A percentile compares a stretch with the other conserved stretches of the same genome.
These are phyloP conservation scores for Aspergillus sp. DNA, from an alignment of 2,329 filamentous ascomycete genomes.

Conservation along the genomic window DNA sequence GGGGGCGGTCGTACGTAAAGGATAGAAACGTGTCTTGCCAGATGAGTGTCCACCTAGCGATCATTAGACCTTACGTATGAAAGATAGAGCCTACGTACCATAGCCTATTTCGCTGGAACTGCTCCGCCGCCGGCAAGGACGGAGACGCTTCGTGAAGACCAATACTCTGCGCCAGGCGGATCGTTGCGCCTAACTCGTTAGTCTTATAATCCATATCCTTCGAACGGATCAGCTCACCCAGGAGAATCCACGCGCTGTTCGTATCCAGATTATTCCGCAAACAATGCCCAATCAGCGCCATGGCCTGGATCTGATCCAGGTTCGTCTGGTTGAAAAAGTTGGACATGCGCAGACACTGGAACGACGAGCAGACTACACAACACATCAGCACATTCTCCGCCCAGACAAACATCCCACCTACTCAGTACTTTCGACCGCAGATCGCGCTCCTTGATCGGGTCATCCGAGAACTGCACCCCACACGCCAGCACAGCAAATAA, in stretches of 20 bases:
- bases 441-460: slow-evolving; percentile 22
- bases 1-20: slow-evolving; percentile 23
- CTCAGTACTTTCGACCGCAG: slow-evolving; percentile 22
- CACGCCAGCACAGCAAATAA: slow-evolving; percentile 23
- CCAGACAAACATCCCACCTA: slow-evolving; percentile 6
- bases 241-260: slow-evolving; percentile 25
- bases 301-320: slow-evolving; percentile 23
- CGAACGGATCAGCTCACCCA: slow-evolving; percentile 13
- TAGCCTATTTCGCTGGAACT: slow-evolving; percentile 5
- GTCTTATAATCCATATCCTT: not conserved
- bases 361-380: slow-evolving; percentile 21
- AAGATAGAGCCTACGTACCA: slow-evolving; percentile 6
- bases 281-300: slow-evolving; percentile 23
- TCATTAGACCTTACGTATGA: not conserved
- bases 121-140: slow-evolving; percentile 6
- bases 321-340: slow-evolving; percentile 25
- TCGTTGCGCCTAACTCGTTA: slow-evolving; percentile 15
- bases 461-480: slow-evolving; percentile 23
- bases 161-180: slow-evolving; percentile 24
- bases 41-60: slow-evolving; percentile 18
- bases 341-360: slow-evolving; percentile 23
- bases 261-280: slow-evolving; percentile 22
- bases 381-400: not conserved
- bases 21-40: slow-evolving; percentile 25
- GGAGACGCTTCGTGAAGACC: slow-evolving; percentile 19